Evolutionary conservation across 176 grass and related monocot species (phyloP).

Genomic region (Zoysia pacifica): DNA sequence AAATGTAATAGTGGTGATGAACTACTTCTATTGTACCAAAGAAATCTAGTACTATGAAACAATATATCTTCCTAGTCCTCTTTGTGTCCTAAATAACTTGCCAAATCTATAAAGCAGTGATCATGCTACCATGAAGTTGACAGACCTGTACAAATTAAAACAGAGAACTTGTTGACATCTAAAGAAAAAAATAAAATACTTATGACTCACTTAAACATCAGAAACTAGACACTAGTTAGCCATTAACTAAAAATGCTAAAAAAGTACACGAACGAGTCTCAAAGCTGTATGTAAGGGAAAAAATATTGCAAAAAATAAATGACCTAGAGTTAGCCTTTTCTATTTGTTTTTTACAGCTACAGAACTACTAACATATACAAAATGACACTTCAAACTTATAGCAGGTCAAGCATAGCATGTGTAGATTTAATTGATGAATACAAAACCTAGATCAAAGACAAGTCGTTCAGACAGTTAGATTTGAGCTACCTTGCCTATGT

Average conservation of each 20-base stretch:
- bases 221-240: neutral
- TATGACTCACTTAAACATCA: neutral
- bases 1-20: neutral
- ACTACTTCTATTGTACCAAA: neutral
- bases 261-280: neutral
- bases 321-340: slow-evolving; percentile 13
- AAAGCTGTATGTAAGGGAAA: neutral
- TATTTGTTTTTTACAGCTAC: neutral
- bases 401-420: neutral
- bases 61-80: neutral
- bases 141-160: neutral
- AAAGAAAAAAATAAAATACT: neutral
- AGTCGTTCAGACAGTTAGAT: neutral
- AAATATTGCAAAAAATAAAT: slow-evolving; percentile 8
- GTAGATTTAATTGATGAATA: neutral
- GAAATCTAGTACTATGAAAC: neutral
- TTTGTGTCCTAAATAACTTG: slow-evolving; percentile 10
- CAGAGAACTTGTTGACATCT: neutral
- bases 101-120: neutral
- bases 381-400: neutral
- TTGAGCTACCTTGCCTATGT: too few species aligned
- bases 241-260: neutral
- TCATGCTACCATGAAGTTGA: neutral
- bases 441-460: slow-evolving; percentile 27
- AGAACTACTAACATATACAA: neutral